Evolutionary conservation across 2,329 filamentous ascomycete species (phyloP).

Genomic region (Diplodia mutila): DNA sequence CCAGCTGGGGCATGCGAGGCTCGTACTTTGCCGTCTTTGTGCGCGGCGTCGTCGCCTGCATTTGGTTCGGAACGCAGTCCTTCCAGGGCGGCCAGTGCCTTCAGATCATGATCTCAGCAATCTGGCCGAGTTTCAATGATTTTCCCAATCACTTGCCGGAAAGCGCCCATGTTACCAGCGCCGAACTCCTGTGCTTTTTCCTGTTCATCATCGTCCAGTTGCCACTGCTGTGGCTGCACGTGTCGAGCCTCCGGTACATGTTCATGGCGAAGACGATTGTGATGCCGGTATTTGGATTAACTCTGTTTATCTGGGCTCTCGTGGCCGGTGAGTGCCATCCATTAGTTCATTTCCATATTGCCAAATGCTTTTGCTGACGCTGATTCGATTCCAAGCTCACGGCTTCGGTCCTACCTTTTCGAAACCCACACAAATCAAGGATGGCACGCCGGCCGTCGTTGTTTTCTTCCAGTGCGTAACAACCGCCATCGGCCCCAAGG

Average conservation of each 20-base stretch:
- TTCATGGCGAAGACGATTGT: slow-evolving; percentile 22
- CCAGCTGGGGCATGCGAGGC: slow-evolving; percentile 27
- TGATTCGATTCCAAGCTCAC: not conserved
- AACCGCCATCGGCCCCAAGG: slow-evolving; percentile 29
- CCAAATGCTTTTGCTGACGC: not conserved
- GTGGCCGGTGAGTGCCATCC: slow-evolving; percentile 9
- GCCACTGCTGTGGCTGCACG: slow-evolving; percentile 32
- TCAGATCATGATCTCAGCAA: slow-evolving; percentile 31
- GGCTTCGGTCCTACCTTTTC: slow-evolving; percentile 35
- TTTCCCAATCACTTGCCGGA: slow-evolving; percentile 26
- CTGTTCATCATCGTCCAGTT: slow-evolving; percentile 34
- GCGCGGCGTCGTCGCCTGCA: slow-evolving; percentile 15
- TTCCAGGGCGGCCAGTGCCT: slow-evolving; percentile 33
- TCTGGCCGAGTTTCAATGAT: slow-evolving; percentile 27
- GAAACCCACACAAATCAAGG: slow-evolving; percentile 30
- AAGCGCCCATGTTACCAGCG: slow-evolving; percentile 26
- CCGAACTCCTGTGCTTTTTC: slow-evolving; percentile 25
- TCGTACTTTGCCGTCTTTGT: slow-evolving; percentile 21
- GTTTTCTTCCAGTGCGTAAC: slow-evolving; percentile 31
- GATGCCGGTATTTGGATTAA: slow-evolving; percentile 21
- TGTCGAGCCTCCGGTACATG: slow-evolving; percentile 14
- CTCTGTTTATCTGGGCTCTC: slow-evolving; percentile 23
- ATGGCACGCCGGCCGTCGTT: slow-evolving; percentile 27
- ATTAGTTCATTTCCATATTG: not conserved
- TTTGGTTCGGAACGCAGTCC: slow-evolving; percentile 24